Base-by-base conservation (phyloP, 139 green algal species). In the Chlorella sp. region DNA sequence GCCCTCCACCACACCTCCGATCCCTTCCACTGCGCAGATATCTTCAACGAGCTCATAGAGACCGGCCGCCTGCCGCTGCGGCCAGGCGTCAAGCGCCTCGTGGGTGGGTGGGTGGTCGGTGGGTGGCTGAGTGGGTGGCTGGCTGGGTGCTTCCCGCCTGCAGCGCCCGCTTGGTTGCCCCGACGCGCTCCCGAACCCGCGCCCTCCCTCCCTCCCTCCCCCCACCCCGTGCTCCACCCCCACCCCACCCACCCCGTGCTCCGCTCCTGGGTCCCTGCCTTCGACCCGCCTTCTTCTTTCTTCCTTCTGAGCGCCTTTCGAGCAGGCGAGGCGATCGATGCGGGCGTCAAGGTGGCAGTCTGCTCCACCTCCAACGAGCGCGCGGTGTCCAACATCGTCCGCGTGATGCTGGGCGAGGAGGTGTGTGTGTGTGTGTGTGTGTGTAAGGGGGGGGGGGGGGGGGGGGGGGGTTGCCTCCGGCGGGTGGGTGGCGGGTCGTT, bases 331-430 rank as follows among this genome's bases (percentile, higher is more conserved):
- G 94, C 94, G 5, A 86, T 95, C 3, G 81, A 80, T 27, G 82
- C 75, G 8, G 93, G 90, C 31, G 88, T 98, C 17, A 89, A 89
- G n/a, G 90, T 99, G 38, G 96, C 96, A 0, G 95, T 99, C 40
- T 99, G 96, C 95, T 94, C 83, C 81, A 99, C 96, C 29, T 97
- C 91, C 55, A 99, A 99, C 74, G 96, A 99, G 87, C 87, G 93
- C 5, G 96, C 96, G 11, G 96, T 99, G 31, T 84, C 71, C 33
- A 96, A 90, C 36, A 98, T 99, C 31, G 95, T 99, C 64, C 68
- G 86, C 6, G 94, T 97, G 23, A 87, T 98, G 89, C 83, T 97
- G 25, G 89, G 88, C n/a, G n/a, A n/a, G n/a, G n/a, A n/a, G n/a
- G n/a, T n/a, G n/a, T n/a, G n/a, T n/a, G n/a, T n/a, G n/a, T n/a